phyloP scores from a whole-genome alignment of 495 filamentous ascomycete genomes.

The Lasiosphaeria hispida region DNA sequence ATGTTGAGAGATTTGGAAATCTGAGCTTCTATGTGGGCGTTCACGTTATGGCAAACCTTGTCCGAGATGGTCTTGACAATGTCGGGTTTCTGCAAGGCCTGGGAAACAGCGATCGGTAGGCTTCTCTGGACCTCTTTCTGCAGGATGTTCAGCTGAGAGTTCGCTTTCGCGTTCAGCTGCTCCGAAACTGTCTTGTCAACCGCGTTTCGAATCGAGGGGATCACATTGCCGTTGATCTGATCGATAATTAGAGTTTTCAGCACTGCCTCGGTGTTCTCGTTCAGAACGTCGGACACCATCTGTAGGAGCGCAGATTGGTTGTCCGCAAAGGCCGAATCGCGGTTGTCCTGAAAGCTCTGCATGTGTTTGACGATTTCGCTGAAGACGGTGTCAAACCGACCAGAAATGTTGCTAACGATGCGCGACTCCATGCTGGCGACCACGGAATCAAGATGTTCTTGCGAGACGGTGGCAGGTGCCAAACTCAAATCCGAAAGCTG shows the following conservation, averaged over 20 bases:
- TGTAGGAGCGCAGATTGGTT: conserved; percentile 62
- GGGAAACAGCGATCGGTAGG: conserved; percentile 39
- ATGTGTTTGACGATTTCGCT: conserved; percentile 43
- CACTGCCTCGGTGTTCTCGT: conserved; percentile 83
- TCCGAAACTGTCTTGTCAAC: conserved; percentile 47
- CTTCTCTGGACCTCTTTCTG: conserved; percentile 59
- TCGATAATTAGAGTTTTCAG: conserved; percentile 66
- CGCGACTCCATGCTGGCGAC: conserved; percentile 46
- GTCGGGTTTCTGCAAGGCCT: conserved; percentile 67
- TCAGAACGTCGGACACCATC: conserved; percentile 81
- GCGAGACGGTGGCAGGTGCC: conserved; percentile 27
- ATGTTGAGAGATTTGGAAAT: conserved; percentile 60
- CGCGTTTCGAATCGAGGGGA: conserved; percentile 50
- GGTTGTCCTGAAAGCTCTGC: conserved; percentile 29
- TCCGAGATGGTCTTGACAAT: conserved; percentile 70
- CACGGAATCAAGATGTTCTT: conserved; percentile 43
- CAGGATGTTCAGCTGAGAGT: conserved; percentile 50
- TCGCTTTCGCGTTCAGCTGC: conserved; percentile 43
- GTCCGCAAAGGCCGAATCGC: conserved; percentile 30
- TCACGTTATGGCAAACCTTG: conserved; percentile 61
- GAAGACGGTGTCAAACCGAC: conserved; percentile 42
- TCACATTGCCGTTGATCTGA: conserved; percentile 63
- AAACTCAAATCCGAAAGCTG: conserved; percentile 15
- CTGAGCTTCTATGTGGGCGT: conserved; percentile 64
- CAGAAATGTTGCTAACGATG: conserved; percentile 43